Base-by-base conservation (phyloP, 2,329 filamentous ascomycete genomes). In the Fusarium camptoceras region DNA sequence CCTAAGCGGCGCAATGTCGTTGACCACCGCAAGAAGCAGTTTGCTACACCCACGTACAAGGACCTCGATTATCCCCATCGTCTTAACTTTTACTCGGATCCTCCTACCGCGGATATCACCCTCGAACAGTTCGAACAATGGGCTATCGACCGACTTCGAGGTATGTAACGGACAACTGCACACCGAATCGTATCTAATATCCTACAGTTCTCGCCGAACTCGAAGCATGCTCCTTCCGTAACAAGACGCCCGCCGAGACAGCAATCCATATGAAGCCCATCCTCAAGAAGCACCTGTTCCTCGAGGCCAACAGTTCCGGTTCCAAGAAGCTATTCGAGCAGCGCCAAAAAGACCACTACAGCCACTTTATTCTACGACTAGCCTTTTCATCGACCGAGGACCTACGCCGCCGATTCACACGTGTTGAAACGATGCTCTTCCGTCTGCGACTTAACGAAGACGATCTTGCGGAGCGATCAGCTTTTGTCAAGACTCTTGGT, bases 81-180 rank as follows among this genome's bases (percentile, higher is more conserved):
- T 59, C 88, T 99, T 76, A 99, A 97, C 84, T 95, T 98, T 81
- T 99, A 99, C 83, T 84, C 89, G 44, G 86, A 91, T 27, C 93
- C 96, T 47, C 96, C 96, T 0, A 98, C 94, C 0, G 92, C 92
- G 49, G 96, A 99, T 77, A 96, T 99, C 74, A 97, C 94, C 0
- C 89, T 99, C 43, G 96, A 99, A 78, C 91, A 99, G 78, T 99
- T 99, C 76, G 96, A 99, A 79, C 94, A 97, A 87, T 99, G 96
- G 96, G 96, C 94, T 14, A 98, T 99, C 76, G 93, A 97, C 76
- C 87, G 96, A 60, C 81, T 99, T 71, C 91, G 94, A 82, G 88
- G 94, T 94, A 83, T 58, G 83, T 55, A 11, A 34, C 34, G 12
- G 18, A 3, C 3, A 1, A 9, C 0, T 5, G 2, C 1, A 10